Conservation (phyloP, 768 basidiomycete genomes). For the Nevesoporus exiguus region DNA sequence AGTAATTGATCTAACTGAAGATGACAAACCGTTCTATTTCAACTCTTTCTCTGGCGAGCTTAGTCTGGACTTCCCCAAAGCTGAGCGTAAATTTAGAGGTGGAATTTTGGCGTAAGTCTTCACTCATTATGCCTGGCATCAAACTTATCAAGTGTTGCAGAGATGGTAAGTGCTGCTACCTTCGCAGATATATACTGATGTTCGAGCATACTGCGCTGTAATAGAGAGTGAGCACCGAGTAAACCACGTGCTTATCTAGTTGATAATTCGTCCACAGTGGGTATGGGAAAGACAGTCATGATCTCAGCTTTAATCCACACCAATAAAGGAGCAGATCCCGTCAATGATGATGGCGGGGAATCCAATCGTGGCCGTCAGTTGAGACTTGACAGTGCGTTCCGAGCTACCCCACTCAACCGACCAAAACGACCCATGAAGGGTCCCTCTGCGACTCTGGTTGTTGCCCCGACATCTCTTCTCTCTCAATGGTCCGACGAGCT, state of each 20-base stretch:
- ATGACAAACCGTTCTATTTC: slow-evolving; percentile 81
- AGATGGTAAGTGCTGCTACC: slow-evolving; percentile 30
- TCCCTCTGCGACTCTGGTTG: slow-evolving; percentile 75
- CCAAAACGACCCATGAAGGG: slow-evolving; percentile 24
- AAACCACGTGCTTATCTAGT: background rate
- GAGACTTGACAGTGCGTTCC: slow-evolving; percentile 62
- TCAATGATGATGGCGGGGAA: slow-evolving; percentile 26
- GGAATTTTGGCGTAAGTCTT: slow-evolving; percentile 83
- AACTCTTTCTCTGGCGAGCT: slow-evolving; percentile 91
- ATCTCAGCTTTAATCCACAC: slow-evolving; percentile 85
- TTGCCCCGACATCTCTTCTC: slow-evolving; percentile 88
- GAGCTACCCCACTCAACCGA: slow-evolving; percentile 38
- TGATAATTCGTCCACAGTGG: slow-evolving; percentile 51
- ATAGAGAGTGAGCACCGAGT: slow-evolving; percentile 47
- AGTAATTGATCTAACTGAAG: slow-evolving; percentile 75
- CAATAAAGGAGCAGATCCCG: slow-evolving; percentile 50
- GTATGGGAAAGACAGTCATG: slow-evolving; percentile 97
- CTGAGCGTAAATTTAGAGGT: slow-evolving; percentile 72
- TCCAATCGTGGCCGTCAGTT: slow-evolving; percentile 51
- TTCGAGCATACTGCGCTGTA: background rate
- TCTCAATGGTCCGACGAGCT: slow-evolving; percentile 94
- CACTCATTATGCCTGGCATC: background rate
- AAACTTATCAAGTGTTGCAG: slow-evolving; percentile 21
- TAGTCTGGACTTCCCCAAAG: slow-evolving; percentile 78
- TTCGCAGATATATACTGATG: slow-evolving; percentile 2